A percentile compares a stretch with the other conserved stretches of the same genome.
These are phyloP conservation scores for Ramichloridium luteum DNA, from an alignment of 2,329 filamentous ascomycete species.

Conservation along the genomic window DNA sequence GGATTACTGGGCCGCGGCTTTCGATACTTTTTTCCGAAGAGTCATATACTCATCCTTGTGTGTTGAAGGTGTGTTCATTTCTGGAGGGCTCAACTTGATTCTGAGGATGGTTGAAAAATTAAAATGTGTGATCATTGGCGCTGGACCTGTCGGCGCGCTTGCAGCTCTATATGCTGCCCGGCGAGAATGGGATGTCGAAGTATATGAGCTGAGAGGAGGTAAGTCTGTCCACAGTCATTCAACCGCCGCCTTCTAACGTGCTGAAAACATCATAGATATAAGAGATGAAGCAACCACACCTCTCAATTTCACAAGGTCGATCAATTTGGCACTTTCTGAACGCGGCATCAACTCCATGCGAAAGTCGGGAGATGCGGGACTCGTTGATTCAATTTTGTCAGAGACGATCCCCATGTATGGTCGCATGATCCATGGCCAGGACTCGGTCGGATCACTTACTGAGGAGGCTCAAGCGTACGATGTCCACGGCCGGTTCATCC, in stretches of 20 bases:
- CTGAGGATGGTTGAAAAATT: slow-evolving; percentile 3
- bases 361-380: slow-evolving; percentile 50
- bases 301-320: slow-evolving; percentile 95
- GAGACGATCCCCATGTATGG: slow-evolving; percentile 87
- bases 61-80: no score
- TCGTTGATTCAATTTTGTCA: slow-evolving; percentile 61
- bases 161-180: slow-evolving; percentile 86
- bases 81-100: no score
- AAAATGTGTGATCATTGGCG: slow-evolving; percentile 62
- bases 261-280: slow-evolving; percentile 50
- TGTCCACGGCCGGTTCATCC: slow-evolving; percentile 68
- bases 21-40: no score
- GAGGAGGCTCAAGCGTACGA: slow-evolving; percentile 84
- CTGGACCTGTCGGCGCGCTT: slow-evolving; percentile 83
- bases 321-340: slow-evolving; percentile 90
- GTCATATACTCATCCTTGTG: no score
- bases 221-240: slow-evolving; percentile 27
- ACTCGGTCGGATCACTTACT: slow-evolving; percentile 52
- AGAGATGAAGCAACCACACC: slow-evolving; percentile 70
- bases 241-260: no score
- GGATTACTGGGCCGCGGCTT: no score
- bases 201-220: slow-evolving; percentile 92
- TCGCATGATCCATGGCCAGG: slow-evolving; percentile 82
- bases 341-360: slow-evolving; percentile 82
- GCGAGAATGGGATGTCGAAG: slow-evolving; percentile 76